These are phyloP conservation scores for Trichophyton rubrum DNA, from an alignment of 2,329 filamentous ascomycete genomes.

Conservation along the genomic window DNA sequence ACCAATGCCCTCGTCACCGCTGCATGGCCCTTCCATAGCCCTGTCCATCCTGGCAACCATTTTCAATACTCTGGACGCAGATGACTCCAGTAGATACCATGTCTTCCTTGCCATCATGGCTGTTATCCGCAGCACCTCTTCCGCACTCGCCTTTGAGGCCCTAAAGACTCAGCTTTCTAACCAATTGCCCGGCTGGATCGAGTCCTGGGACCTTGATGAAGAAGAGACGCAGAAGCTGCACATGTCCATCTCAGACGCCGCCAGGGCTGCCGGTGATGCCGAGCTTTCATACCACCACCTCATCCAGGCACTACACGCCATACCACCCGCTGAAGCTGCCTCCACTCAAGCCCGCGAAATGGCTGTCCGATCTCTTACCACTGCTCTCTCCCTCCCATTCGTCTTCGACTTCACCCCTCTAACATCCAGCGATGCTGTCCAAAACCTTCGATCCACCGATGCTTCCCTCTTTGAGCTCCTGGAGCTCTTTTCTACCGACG, in stretches of 20 bases:
- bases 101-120: conserved; percentile 81
- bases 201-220: conserved; percentile 67
- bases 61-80: conserved; percentile 78
- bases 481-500: conserved; percentile 88
- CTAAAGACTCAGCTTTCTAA: conserved; percentile 69
- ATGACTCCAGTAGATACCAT: conserved; percentile 72
- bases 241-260: conserved; percentile 67
- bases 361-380: conserved; percentile 52
- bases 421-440: conserved; percentile 60
- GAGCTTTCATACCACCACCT: conserved; percentile 65
- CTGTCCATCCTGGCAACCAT: conserved; percentile 86
- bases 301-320: conserved; percentile 62
- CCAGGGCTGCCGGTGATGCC: conserved; percentile 63
- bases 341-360: conserved; percentile 45
- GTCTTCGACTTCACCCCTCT: conserved; percentile 65
- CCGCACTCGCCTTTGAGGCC: conserved; percentile 66
- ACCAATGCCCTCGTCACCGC: conserved; percentile 72
- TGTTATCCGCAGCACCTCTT: conserved; percentile 60
- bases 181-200: conserved; percentile 67
- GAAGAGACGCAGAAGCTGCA: conserved; percentile 78
- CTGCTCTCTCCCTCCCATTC: conserved; percentile 51
- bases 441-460: conserved; percentile 75
- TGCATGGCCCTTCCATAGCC: conserved; percentile 73
- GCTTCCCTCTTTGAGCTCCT: conserved; percentile 80
- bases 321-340: conserved; percentile 48